Evolutionary conservation across 352 stramenopile genomes (phyloP).

Genomic region (Pythium chondricola): DNA sequence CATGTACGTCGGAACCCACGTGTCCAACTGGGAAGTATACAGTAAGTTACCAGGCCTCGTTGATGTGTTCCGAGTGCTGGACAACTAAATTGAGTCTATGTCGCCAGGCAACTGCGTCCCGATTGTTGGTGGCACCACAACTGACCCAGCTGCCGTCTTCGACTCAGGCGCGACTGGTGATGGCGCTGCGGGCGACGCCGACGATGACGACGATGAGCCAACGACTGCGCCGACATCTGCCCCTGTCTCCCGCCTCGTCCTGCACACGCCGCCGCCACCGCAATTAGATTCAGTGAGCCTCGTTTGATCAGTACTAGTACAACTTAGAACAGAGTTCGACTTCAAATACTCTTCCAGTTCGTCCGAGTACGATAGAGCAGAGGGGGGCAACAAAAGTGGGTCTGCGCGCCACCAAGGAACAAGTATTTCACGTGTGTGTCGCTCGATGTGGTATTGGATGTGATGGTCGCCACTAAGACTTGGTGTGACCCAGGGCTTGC

Average conservation of each 20-base stretch:
- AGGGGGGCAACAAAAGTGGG: neutral
- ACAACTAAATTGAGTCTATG: neutral
- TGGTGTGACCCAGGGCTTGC: no score
- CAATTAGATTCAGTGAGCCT: neutral
- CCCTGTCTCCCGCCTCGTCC: no score
- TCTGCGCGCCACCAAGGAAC: neutral
- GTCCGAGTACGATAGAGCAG: neutral
- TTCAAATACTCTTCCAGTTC: neutral
- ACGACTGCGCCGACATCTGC: neutral
- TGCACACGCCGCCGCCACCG: neutral
- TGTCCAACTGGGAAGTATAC: slow-evolving; percentile 15
- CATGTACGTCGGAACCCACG: slow-evolving; percentile 15
- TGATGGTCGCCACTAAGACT: no score
- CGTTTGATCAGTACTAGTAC: neutral
- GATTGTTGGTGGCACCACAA: neutral
- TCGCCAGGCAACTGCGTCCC: slow-evolving; percentile 4
- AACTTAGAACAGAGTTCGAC: neutral
- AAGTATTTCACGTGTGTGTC: no score
- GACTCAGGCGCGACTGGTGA: neutral
- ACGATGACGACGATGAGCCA: neutral
- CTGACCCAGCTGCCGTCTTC: neutral
- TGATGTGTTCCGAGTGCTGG: neutral
- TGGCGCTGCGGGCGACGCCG: neutral
- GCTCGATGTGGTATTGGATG: no score
- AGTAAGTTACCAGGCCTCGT: no score